Percentiles rank a stretch among this genome's conserved stretches.
Evolutionary conservation across 108 stramenopile species (phyloP).

Genomic region (Parietichytrium sp.): DNA sequence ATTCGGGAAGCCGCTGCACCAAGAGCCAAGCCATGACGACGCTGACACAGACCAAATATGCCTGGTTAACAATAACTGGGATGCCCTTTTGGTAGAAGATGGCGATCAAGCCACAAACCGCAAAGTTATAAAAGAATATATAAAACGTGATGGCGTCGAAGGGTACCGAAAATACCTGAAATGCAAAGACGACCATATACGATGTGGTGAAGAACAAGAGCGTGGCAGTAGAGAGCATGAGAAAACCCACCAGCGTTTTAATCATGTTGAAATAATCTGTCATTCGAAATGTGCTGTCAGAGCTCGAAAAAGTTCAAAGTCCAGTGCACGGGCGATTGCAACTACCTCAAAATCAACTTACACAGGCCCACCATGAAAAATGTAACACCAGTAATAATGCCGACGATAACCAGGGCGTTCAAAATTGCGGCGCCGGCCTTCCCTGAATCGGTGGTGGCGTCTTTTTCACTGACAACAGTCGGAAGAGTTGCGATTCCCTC

Average conservation of each 20-base stretch:
- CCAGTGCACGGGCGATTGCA: background rate
- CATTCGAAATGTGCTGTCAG: slow-evolving; percentile 32
- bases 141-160: slow-evolving; percentile 79
- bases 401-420: slow-evolving; percentile 87
- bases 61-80: slow-evolving; percentile 77
- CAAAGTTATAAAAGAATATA: slow-evolving; percentile 85
- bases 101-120: slow-evolving; percentile 76
- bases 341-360: slow-evolving; percentile 68
- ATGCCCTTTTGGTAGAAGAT: slow-evolving; percentile 90
- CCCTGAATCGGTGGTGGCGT: slow-evolving; percentile 54
- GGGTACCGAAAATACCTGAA: slow-evolving; percentile 68
- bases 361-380: slow-evolving; percentile 83
- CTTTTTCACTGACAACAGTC: slow-evolving; percentile 45
- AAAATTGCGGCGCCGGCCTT: slow-evolving; percentile 70
- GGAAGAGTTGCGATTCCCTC: background rate
- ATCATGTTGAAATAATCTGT: slow-evolving; percentile 80
- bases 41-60: slow-evolving; percentile 78
- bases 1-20: slow-evolving; percentile 75
- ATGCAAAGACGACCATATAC: slow-evolving; percentile 57
- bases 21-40: slow-evolving; percentile 93
- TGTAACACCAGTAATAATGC: slow-evolving; percentile 76
- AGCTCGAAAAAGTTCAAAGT: background rate
- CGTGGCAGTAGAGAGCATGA: slow-evolving; percentile 78
- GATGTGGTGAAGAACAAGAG: slow-evolving; percentile 57
- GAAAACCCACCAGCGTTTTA: slow-evolving; percentile 78